Percentiles rank a stretch among this genome's conserved stretches.
These are phyloP conservation scores for Trichoderma simmonsii DNA, from an alignment of 2,329 filamentous ascomycete species.

Conservation along the genomic window DNA sequence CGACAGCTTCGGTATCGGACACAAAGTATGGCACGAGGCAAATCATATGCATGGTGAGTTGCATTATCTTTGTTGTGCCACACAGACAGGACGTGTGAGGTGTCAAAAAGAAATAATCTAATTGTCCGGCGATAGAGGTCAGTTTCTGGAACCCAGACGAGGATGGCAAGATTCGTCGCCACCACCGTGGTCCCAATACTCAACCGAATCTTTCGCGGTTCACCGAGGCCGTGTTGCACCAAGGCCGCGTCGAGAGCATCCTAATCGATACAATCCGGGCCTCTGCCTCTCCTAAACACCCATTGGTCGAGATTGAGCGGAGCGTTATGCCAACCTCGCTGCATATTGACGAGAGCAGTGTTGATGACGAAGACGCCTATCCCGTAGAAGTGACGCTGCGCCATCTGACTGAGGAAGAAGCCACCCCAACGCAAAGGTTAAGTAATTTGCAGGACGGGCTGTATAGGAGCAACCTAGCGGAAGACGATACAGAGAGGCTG, in stretches of 20 bases:
- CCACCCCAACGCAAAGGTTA: constrained; percentile 42
- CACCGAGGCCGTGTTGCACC: constrained; percentile 65
- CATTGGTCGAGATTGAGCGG: constrained; percentile 52
- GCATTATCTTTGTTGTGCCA: too few species aligned
- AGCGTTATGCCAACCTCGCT: constrained; percentile 56
- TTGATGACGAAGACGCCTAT: constrained; percentile 51
- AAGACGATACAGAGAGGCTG: constrained; percentile 56
- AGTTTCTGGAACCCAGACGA: constrained; percentile 59
- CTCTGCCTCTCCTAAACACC: constrained; percentile 39
- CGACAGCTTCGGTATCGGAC: constrained; percentile 65
- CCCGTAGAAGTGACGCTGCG: constrained; percentile 59
- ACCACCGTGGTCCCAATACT: constrained; percentile 60
- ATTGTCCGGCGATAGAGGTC: background rate
- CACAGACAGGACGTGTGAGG: constrained; percentile 20
- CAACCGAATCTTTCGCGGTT: constrained; percentile 59
- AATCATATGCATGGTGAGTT: constrained; percentile 62
- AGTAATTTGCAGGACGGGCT: constrained; percentile 46
- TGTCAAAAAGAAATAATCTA: background rate
- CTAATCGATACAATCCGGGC: constrained; percentile 60
- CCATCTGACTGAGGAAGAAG: constrained; percentile 56
- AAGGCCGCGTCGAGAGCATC: constrained; percentile 67
- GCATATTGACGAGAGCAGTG: constrained; percentile 49
- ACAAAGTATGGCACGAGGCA: constrained; percentile 62
- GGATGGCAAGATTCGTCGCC: constrained; percentile 54
- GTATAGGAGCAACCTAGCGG: constrained; percentile 56